phyloP scores from a whole-genome alignment of 345 rosid genomes.

The Lenwebbia sp. region DNA sequence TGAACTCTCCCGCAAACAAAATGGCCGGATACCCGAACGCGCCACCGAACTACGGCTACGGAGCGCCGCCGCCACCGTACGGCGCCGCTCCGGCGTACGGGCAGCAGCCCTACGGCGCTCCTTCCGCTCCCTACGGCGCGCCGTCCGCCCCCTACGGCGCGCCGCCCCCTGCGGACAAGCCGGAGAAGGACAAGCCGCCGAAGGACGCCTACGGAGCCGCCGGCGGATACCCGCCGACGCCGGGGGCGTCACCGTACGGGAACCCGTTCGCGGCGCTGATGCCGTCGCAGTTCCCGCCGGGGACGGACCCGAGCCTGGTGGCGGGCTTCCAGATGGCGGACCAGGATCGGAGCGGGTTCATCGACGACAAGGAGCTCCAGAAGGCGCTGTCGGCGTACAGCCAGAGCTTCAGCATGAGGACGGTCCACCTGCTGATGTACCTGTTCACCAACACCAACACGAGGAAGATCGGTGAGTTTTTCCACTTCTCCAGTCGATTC shows the following conservation, averaged over 20 bases:
- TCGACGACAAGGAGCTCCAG: slow-evolving; percentile 87
- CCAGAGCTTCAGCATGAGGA: slow-evolving; percentile 83
- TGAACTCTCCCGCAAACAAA: not conserved
- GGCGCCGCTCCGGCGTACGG: not conserved
- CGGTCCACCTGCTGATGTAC: slow-evolving; percentile 84
- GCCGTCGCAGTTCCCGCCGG: slow-evolving; percentile 81
- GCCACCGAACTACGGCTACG: slow-evolving; percentile 50
- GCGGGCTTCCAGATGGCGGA: slow-evolving; percentile 80
- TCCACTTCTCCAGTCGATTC: not conserved
- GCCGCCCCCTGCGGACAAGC: slow-evolving; percentile 30
- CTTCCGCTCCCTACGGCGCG: slow-evolving; percentile 16
- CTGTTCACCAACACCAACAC: slow-evolving; percentile 63
- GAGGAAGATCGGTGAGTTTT: slow-evolving; percentile 58
- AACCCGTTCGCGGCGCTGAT: slow-evolving; percentile 62
- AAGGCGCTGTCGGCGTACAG: slow-evolving; percentile 69
- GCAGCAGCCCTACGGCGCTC: slow-evolving; percentile 15
- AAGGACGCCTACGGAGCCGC: slow-evolving; percentile 33
- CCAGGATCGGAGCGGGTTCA: slow-evolving; percentile 77
- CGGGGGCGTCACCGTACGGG: slow-evolving; percentile 18
- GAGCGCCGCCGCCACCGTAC: slow-evolving; percentile 17
- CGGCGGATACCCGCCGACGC: slow-evolving; percentile 13
- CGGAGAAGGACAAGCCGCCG: slow-evolving; percentile 46
- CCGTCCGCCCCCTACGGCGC: slow-evolving; percentile 29
- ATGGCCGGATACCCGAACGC: slow-evolving; percentile 39
- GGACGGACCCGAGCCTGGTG: slow-evolving; percentile 74